Conservation (phyloP, 208 protist species). For the Leishmania braziliensis region DNA sequence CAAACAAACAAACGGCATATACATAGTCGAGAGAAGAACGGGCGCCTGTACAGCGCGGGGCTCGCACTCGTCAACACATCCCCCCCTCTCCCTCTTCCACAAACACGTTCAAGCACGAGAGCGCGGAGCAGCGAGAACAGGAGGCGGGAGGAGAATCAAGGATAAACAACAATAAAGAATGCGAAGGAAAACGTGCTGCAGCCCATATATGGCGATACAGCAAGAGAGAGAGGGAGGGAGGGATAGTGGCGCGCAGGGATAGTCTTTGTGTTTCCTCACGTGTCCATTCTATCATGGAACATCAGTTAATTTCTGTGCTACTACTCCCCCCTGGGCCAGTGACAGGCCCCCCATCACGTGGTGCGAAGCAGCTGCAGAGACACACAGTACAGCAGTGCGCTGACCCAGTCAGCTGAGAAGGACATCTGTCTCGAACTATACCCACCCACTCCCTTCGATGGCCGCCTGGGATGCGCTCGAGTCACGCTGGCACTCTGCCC, state of each 20-base stretch:
- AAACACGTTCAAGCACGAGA: too few relatives aligned
- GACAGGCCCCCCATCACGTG: neutral
- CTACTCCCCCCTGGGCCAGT: too few relatives aligned
- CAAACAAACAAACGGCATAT: neutral
- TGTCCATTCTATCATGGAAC: too few relatives aligned
- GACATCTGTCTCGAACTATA: neutral
- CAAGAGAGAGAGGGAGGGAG: slow-evolving; percentile 5
- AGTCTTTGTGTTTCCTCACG: neutral
- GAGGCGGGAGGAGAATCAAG: slow-evolving; percentile 2
- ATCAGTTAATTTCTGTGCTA: too few relatives aligned
- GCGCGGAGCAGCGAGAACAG: neutral
- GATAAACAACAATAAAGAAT: slow-evolving; percentile 30
- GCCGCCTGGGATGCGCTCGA: neutral
- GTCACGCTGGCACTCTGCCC: neutral
- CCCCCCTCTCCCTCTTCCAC: too few relatives aligned
- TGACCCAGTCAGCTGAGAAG: slow-evolving; percentile 8
- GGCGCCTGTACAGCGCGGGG: neutral
- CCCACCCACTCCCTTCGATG: neutral
- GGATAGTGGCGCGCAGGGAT: neutral
- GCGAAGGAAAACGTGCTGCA: neutral
- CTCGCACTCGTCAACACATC: neutral
- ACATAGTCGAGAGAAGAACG: neutral
- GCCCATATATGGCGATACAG: neutral
- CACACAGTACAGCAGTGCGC: neutral
- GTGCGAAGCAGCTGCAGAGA: neutral